phyloP scores from a whole-genome alignment of 441 rosid genomes.

The Erodium chrysanthum region DNA sequence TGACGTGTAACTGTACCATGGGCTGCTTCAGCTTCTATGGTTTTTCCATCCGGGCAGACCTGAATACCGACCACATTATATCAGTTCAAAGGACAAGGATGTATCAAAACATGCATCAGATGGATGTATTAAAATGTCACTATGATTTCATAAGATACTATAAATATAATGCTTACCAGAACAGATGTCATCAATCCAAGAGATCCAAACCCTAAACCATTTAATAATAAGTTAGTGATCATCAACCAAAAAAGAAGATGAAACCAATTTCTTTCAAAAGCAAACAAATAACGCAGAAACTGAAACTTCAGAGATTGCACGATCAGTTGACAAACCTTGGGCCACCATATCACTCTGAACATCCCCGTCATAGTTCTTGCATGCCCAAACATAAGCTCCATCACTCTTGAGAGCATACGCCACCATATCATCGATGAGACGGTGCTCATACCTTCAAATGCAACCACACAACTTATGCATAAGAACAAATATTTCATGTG shows the following conservation, averaged over 20 bases:
- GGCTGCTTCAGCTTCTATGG: slow-evolving; percentile 91
- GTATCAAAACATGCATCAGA: too few relatives aligned
- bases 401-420: slow-evolving; percentile 88
- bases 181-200: slow-evolving; percentile 92
- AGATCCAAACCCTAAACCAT: slow-evolving; percentile 66
- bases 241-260: too few relatives aligned
- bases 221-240: too few relatives aligned
- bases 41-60: slow-evolving; percentile 90
- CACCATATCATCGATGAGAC: slow-evolving; percentile 92
- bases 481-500: too few relatives aligned
- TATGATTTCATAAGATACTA: too few relatives aligned
- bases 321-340: slow-evolving; percentile 45
- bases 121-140: too few relatives aligned
- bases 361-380: slow-evolving; percentile 95
- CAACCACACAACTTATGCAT: slow-evolving; percentile 19
- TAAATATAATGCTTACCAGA: slow-evolving; percentile 63
- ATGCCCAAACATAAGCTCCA: slow-evolving; percentile 92
- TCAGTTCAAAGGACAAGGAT: background rate
- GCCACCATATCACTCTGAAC: slow-evolving; percentile 95
- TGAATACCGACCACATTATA: slow-evolving; percentile 21
- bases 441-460: slow-evolving; percentile 74
- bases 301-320: background rate
- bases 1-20: slow-evolving; percentile 95
- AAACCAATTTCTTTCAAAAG: too few relatives aligned
- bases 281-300: too few relatives aligned